Percentiles rank a stretch among this genome's conserved stretches.
phyloP scores from a whole-genome alignment of 176 grass and related monocot species.

The Oryza punctata region DNA sequence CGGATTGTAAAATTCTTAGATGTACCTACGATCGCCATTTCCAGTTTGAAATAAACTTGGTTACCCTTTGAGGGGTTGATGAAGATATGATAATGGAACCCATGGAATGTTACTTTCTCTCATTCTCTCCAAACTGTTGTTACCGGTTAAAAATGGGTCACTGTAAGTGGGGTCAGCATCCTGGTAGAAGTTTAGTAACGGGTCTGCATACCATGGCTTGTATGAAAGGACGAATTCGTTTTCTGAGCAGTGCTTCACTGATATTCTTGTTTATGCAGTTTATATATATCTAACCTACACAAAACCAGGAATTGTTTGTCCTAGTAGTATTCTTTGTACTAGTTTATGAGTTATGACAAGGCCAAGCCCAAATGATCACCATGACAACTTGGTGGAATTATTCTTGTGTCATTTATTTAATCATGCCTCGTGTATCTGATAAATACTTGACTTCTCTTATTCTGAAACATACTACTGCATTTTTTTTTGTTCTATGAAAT shows the following conservation, averaged over 20 bases:
- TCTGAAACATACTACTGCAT: not conserved
- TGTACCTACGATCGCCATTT: slow-evolving; percentile 16
- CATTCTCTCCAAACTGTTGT: not conserved
- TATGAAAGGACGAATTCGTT: not conserved
- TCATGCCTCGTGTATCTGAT: not conserved
- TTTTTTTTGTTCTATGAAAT: not conserved
- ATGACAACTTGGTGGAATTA: not conserved
- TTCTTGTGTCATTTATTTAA: not conserved
- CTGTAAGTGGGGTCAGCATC: not conserved
- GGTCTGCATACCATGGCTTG: not conserved
- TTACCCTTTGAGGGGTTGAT: slow-evolving; percentile 35
- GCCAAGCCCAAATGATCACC: not conserved
- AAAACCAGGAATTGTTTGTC: not conserved
- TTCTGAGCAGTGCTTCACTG: not conserved
- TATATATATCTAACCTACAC: not conserved
- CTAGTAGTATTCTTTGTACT: not conserved
- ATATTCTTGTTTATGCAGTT: not conserved
- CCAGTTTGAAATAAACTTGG: slow-evolving; percentile 35
- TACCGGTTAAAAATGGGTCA: not conserved
- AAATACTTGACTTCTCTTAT: not conserved
- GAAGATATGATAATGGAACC: slow-evolving; percentile 16
- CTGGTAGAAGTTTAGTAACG: not conserved
- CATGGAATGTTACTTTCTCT: not conserved
- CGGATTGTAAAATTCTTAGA: slow-evolving; percentile 20
- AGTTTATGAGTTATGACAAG: not conserved